phyloP scores from a whole-genome alignment of 805 yeast species.

The Wickerhamia fluorescens region DNA sequence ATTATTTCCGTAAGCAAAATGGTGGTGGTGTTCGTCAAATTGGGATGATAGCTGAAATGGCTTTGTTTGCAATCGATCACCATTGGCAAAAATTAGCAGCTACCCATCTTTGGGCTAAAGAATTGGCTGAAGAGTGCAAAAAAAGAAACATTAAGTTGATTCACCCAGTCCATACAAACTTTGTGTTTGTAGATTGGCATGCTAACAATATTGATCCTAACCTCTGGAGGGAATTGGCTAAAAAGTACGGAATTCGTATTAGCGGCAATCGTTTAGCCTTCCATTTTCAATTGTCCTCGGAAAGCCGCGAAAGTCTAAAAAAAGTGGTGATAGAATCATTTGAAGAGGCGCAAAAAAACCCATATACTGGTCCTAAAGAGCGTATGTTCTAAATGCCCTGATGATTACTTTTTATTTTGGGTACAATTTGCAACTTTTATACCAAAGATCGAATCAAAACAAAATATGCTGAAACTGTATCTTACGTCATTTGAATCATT shows the following conservation, averaged over 20 bases:
- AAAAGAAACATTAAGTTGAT: slow-evolving; percentile 22
- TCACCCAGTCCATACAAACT: slow-evolving; percentile 35
- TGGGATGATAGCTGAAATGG: slow-evolving; percentile 36
- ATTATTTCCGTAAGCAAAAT: slow-evolving; percentile 37
- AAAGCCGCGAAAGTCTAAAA: slow-evolving; percentile 32
- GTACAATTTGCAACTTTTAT: no score
- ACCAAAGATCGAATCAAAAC: no score
- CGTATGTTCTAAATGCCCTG: no score
- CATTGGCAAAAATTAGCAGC: slow-evolving; percentile 23
- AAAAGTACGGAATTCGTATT: slow-evolving; percentile 48
- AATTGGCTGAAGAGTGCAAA: slow-evolving; percentile 25
- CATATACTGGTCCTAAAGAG: no score
- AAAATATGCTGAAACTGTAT: no score
- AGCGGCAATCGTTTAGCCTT: slow-evolving; percentile 24
- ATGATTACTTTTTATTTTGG: no score
- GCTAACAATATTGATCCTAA: slow-evolving; percentile 23
- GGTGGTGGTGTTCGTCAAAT: slow-evolving; percentile 41
- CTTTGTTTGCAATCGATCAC: slow-evolving; percentile 33
- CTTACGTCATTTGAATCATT: no score
- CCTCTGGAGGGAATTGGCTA: slow-evolving; percentile 40
- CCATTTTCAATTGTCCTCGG: slow-evolving; percentile 28
- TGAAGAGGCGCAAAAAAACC: slow-evolving; percentile 46
- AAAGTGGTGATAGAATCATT: slow-evolving; percentile 49
- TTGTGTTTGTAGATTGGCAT: slow-evolving; percentile 32
- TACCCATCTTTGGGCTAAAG: slow-evolving; percentile 30